Evolutionary conservation across 192 early-diverging fungal species (phyloP).

Genomic region (Diversispora epigaea): DNA sequence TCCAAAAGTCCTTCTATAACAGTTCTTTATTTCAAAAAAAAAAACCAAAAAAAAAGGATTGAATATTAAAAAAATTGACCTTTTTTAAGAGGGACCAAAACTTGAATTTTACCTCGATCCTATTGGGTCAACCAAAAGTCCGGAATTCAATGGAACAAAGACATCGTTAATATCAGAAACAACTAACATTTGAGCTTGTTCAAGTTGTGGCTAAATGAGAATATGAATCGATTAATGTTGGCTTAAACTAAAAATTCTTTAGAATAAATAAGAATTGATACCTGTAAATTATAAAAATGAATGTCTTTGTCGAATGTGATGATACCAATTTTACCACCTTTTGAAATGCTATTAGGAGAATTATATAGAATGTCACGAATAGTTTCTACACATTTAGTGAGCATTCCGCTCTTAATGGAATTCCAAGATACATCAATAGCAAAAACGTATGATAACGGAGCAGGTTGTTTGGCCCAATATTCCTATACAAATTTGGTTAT

Average conservation of each 20-base stretch:
- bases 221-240: not conserved
- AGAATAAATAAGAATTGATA: constrained; percentile 34
- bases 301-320: constrained; percentile 87
- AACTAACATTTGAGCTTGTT: constrained; percentile 93
- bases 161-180: constrained; percentile 89
- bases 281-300: constrained; percentile 94
- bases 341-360: constrained; percentile 25
- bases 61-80: constrained; percentile 21
- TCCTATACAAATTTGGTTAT: constrained; percentile 41
- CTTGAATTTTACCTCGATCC: constrained; percentile 62
- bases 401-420: constrained; percentile 82
- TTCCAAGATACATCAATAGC: constrained; percentile 93
- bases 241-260: not conserved
- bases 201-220: constrained; percentile 60
- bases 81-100: not conserved
- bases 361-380: constrained; percentile 72
- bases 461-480: constrained; percentile 69
- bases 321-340: constrained; percentile 74
- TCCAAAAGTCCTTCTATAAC: constrained; percentile 83
- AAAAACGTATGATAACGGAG: constrained; percentile 80
- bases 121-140: constrained; percentile 84
- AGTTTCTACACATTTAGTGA: constrained; percentile 61
- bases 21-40: constrained; percentile 41
- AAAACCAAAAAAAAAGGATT: constrained; percentile 6
- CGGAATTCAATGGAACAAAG: constrained; percentile 91